Evolutionary conservation across 192 early-diverging fungal species (phyloP).

Genomic region (Rhizophagus clarus): DNA sequence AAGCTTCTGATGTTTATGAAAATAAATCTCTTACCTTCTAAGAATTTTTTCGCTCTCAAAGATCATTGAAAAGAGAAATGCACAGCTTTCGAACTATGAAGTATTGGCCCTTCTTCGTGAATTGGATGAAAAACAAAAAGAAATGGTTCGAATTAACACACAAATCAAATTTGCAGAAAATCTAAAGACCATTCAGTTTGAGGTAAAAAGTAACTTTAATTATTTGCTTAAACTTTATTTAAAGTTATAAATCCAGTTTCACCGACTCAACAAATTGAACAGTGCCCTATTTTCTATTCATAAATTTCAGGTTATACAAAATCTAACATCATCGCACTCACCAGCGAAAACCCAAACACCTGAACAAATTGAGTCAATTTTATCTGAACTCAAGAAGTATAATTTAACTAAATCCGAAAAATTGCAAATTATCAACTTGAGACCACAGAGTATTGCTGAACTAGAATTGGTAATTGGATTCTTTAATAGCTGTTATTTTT

Average conservation of each 20-base stretch:
- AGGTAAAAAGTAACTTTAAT: not conserved
- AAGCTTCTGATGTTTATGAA: too few relatives aligned
- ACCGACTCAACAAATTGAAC: too few relatives aligned
- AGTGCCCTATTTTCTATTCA: not conserved
- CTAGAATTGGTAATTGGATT: slow-evolving; percentile 6
- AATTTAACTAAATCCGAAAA: slow-evolving; percentile 19
- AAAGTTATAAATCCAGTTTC: too few relatives aligned
- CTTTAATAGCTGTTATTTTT: not conserved
- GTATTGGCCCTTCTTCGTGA: slow-evolving; percentile 14
- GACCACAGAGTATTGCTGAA: slow-evolving; percentile 13
- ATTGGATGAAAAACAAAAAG: slow-evolving; percentile 19
- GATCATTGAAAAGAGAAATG: slow-evolving; percentile 8
- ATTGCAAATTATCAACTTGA: slow-evolving; percentile 26
- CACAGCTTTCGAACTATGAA: slow-evolving; percentile 26
- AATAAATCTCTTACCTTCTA: too few relatives aligned
- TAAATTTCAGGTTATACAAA: slow-evolving; percentile 10
- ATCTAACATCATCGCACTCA: slow-evolving; percentile 8
- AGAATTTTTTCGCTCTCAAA: not conserved
- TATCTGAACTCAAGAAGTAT: slow-evolving; percentile 14
- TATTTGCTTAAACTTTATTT: not conserved
- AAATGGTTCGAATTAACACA: not conserved
- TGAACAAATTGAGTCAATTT: slow-evolving; percentile 17
- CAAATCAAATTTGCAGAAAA: slow-evolving; percentile 16
- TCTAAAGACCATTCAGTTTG: slow-evolving; percentile 26
- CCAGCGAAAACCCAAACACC: slow-evolving; percentile 17